Evolutionary conservation across 2,329 filamentous ascomycete genomes (phyloP), one percentile per base, ranked within the genome.

Genomic region (Colletotrichum sp.): DNA sequence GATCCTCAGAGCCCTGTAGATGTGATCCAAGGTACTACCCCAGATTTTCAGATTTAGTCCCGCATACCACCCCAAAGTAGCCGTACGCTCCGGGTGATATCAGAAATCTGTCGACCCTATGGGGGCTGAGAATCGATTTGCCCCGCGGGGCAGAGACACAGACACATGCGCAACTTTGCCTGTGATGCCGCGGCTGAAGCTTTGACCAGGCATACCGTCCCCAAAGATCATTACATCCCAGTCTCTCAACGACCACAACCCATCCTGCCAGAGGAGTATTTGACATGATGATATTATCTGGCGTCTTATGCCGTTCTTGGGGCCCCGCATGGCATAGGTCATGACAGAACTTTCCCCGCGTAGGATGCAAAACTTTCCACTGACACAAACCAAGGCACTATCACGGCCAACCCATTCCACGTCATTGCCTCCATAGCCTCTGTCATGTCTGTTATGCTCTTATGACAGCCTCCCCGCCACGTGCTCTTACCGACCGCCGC

Each of bases 181-280:
- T 38, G 68, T 73, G 72, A 73, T 72, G 57, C 72, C 72, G 72
- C 72, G 72, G 72, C 63, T 34, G 34, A 62, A 43, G 59, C 13
- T 21, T 16, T 27, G 66, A 4, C 34, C 24, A 21, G 34, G 4
- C 33, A 21, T 6, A 6, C 43, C n/a, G 3, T 9, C 11, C n/a
- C 0, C 4, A 16, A 24, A 0, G 0, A 9, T 29, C 67, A 21
- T 13, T 16, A n/a, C 38, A 16, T 66, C 21, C 57, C 33, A 34
- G 31, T 33, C 31, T 16, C 18, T 7, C 15, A 38, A 5, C 27
- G 13, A 16, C 47, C 31, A 21, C 33, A 34, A 47, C 27, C 29
- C 15, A 34, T n/a, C 4, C 13, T 0, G 34, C 33, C n/a, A 38
- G 2, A 8, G 21, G 21, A 57, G 9, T 54, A 38, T 18, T 29